Base-by-base conservation (phyloP, 164 flowering plant genomes). In the Vitis vinifera region DNA sequence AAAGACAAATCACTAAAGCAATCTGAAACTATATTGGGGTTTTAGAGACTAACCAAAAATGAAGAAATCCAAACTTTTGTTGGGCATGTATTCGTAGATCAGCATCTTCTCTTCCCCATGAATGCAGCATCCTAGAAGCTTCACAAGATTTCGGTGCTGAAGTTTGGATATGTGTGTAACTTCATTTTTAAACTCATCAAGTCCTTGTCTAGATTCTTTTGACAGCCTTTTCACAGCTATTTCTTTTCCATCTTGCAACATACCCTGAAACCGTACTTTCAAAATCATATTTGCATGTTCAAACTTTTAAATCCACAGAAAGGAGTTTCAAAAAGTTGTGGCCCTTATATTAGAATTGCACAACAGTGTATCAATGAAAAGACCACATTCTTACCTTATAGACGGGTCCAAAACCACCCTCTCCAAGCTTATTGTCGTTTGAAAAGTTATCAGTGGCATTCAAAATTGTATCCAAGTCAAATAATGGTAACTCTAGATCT, bases 41-140 rank as follows among this genome's bases (percentile, higher is more conserved):
- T 10, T 51, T 16, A 59, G 57, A 27, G 23, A n/a, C 23, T 23
- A 50, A 71, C 75, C 75, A 30, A 72, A 72, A 19, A 72, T 72
- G 47, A 66, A 72, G 51, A 17, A 66, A 66, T 72, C 75, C 61
- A 72, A 67, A 55, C 75, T 72, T 44, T 66, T 72, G 55, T 72
- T 72, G 8, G 70, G 55, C 75, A 72, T 51, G 55, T 14, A 72
- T 31, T 72, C 75, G 31, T 72, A 72, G 59, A 72, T 48, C 23
- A 72, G 23, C 70, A 72, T 72, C 44, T 61, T 59, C 47, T 67
- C 70, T 4, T 19, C 68, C 57, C 44, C 70, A 31, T 72, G 53
- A 51, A 72, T 66, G 70, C 75, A 72, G 55, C 75, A 72, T 11
- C 75, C 75, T 11, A 72, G 55, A 59, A 72, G 70, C 63, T 61